Evolutionary conservation across 257 asterid genomes (phyloP).

Genomic region (Solanum megistacrolobum): DNA sequence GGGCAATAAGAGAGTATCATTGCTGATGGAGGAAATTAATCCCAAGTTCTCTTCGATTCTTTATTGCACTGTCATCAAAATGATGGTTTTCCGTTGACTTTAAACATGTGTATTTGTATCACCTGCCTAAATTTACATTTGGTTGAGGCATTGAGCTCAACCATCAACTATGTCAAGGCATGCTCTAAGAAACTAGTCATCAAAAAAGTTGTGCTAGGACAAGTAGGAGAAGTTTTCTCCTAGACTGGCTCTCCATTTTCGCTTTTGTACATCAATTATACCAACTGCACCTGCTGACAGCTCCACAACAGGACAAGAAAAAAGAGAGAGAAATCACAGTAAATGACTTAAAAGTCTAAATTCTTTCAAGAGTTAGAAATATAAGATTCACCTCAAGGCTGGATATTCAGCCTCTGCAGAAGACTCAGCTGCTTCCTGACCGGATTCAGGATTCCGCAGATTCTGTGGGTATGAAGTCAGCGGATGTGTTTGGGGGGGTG

Average conservation of each 20-base stretch:
- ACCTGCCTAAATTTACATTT: neutral
- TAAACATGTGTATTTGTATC: neutral
- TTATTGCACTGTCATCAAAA: neutral
- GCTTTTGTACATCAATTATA: neutral
- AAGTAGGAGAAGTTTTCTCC: neutral
- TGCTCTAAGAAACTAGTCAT: neutral
- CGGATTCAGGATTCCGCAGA: conserved; percentile 56
- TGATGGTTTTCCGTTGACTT: neutral
- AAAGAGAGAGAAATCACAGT: neutral
- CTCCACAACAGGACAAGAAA: neutral
- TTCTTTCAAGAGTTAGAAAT: neutral
- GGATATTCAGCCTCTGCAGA: conserved; percentile 95
- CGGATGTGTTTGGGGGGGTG: conserved; percentile 91
- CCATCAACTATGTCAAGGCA: neutral
- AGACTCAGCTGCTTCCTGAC: conserved; percentile 63
- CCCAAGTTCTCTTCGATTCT: neutral
- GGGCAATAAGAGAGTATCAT: neutral
- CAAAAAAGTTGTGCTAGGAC: neutral
- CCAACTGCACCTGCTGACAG: neutral
- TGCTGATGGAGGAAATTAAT: neutral
- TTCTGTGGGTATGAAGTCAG: conserved; percentile 83
- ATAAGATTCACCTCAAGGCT: conserved; percentile 56
- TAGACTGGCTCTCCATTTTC: neutral
- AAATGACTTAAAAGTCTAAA: neutral
- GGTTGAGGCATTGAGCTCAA: neutral